Evolutionary conservation across 148 eudicot species (phyloP), one percentile per base, ranked within the genome.

Genomic region (Euryodendron excelsum): DNA sequence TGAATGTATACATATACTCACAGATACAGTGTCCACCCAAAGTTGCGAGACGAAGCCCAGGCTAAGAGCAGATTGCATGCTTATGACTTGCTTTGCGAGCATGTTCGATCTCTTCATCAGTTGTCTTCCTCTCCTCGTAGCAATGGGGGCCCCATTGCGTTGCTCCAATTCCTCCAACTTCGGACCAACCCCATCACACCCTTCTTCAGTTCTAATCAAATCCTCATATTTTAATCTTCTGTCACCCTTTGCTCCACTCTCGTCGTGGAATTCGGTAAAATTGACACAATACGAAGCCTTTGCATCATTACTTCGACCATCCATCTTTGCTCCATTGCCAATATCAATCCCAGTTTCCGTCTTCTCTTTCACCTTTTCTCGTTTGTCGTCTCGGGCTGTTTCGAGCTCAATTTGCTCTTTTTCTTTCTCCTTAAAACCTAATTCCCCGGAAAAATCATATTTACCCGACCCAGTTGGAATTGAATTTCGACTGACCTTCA

Each of bases 51-150:
- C 78, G 28, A 92, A 92, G 2, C 97, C 92, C 70, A 88, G 80
- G 82, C 82, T 79, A 74, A 84, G 79, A 58, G 92, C 97, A 67
- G 93, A 87, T 13, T 86, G 75, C 33, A 87, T 75, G 77, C 92
- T 86, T 65, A 92, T 89, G 52, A 92, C 93, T 92, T 90, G 93
- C 84, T 90, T 92, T 3, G 97, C 97, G 28, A 92, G 18, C 73
- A 92, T 41, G 56, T 72, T 92, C 25, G 93, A 89, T 62, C 97
- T 85, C 78, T 80, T 90, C 81, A 85, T 82, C 72, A 83, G 74
- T 58, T 86, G 85, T 30, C 74, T 85, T 65, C 86, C 78, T 71
- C 75, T 82, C 74, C 71, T 83, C 28, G 31, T 44, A 41, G 73
- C 66, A 21, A 56, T 45, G 72, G 56, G 31, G 58, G 74, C 77